Percentiles rank a stretch among this genome's conserved stretches.
Evolutionary conservation across 768 basidiomycete genomes (phyloP).

Genomic region (Exsudoporus frostii): DNA sequence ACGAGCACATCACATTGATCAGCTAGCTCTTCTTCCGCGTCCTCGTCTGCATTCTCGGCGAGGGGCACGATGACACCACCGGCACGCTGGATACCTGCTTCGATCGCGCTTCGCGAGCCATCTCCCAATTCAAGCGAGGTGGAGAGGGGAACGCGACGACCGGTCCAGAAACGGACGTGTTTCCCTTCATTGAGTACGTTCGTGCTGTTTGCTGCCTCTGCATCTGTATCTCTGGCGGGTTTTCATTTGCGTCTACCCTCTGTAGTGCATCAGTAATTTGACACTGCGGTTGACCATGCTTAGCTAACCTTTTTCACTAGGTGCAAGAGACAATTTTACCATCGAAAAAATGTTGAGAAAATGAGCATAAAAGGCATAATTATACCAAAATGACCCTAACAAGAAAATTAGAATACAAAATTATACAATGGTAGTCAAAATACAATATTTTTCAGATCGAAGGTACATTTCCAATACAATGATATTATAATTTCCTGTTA

Average conservation of each 20-base stretch:
- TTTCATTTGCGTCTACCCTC: conserved; percentile 22
- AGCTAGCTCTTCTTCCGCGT: conserved; percentile 33
- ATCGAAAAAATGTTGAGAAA: too few species aligned
- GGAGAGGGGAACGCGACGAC: conserved; percentile 59
- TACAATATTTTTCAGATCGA: too few species aligned
- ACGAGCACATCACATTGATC: conserved; percentile 70
- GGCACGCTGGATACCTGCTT: conserved; percentile 54
- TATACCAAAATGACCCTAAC: too few species aligned
- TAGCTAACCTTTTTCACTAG: too few species aligned
- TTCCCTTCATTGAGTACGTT: conserved; percentile 23
- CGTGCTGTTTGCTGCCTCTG: conserved; percentile 13
- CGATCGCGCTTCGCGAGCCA: conserved; percentile 51
- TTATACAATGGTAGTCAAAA: too few species aligned
- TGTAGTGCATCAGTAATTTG: too few species aligned
- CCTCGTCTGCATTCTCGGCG: conserved; percentile 41
- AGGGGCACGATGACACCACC: conserved; percentile 57
- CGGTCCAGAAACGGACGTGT: conserved; percentile 53
- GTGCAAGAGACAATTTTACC: too few species aligned
- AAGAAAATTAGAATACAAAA: too few species aligned
- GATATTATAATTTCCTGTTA: too few species aligned
- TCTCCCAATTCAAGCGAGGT: conserved; percentile 51
- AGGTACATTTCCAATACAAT: too few species aligned
- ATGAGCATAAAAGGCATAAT: too few species aligned
- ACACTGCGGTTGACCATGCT: too few species aligned
- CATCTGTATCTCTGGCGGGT: conserved; percentile 24